Evolutionary conservation across 2,329 filamentous ascomycete species (phyloP).

Genomic region (Niveomyces coronatus): DNA sequence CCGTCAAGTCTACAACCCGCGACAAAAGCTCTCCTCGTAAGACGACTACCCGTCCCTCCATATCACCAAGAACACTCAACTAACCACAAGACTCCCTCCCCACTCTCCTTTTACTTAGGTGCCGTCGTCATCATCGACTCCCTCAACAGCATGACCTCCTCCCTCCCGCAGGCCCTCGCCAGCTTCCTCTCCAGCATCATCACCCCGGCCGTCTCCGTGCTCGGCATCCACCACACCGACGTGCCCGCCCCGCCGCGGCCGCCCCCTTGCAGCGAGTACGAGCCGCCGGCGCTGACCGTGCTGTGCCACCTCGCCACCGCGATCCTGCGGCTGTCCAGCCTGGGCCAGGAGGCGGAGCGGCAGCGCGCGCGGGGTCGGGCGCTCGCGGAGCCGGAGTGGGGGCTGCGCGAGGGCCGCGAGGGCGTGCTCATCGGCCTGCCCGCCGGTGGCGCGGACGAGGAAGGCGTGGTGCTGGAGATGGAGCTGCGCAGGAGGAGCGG

Average conservation of each 20-base stretch:
- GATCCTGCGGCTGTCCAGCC: conserved; percentile 61
- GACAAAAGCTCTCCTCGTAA: conserved; percentile 33
- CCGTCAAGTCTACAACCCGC: conserved; percentile 26
- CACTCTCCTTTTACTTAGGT: conserved; percentile 33
- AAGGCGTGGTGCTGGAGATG: conserved; percentile 65
- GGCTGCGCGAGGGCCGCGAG: conserved; percentile 65
- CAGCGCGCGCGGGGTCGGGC: conserved; percentile 71
- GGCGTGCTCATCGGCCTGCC: conserved; percentile 63
- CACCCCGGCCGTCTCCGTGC: conserved; percentile 56
- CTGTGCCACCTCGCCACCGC: conserved; percentile 83
- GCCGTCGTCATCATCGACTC: conserved; percentile 71
- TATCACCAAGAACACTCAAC: conserved; percentile 1
- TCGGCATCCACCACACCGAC: conserved; percentile 77
- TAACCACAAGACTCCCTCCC: conserved; percentile 12
- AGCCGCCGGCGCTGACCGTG: conserved; percentile 59
- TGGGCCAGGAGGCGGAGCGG: conserved; percentile 62
- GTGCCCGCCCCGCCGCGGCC: conserved; percentile 46
- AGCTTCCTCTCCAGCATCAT: conserved; percentile 61
- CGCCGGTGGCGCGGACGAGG: conserved; percentile 15
- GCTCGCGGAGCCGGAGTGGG: conserved; percentile 65
- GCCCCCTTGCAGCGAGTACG: conserved; percentile 41
- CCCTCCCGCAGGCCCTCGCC: conserved; percentile 46
- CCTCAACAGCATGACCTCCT: conserved; percentile 54
- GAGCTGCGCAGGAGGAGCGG: conserved; percentile 81
- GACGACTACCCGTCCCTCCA: conserved; percentile 16